Evolutionary conservation across 176 grass and related monocot genomes (phyloP).

Genomic region (Pharus latifolius): DNA sequence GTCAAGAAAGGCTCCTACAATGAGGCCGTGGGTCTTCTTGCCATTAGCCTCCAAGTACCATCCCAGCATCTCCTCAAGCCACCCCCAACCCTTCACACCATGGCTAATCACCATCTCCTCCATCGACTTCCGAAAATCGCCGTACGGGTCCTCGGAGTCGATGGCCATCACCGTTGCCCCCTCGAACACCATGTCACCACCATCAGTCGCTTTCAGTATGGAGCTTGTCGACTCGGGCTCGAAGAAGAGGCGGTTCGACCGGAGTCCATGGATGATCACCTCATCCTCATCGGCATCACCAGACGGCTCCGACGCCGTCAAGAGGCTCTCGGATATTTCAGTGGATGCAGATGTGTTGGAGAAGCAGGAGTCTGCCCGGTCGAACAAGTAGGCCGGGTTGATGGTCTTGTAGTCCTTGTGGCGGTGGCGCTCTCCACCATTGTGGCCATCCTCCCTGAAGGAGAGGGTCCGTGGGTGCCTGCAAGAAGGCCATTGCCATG

Average conservation of each 20-base stretch:
- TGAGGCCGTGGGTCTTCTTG: conserved; percentile 59
- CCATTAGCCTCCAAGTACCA: conserved; percentile 83
- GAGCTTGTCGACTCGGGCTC: conserved; percentile 38
- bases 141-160: conserved; percentile 55
- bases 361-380: neutral
- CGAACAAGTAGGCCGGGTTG: conserved; percentile 14
- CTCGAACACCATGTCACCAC: conserved; percentile 5
- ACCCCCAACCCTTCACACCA: conserved; percentile 47
- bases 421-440: neutral
- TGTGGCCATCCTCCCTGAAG: neutral
- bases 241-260: conserved; percentile 48
- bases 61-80: conserved; percentile 78
- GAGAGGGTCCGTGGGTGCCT: conserved; percentile 23
- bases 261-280: conserved; percentile 20
- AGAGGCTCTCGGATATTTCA: neutral
- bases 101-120: conserved; percentile 73
- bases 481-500: conserved; percentile 38
- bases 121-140: conserved; percentile 77
- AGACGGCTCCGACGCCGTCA: neutral
- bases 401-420: conserved; percentile 1
- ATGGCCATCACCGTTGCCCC: conserved; percentile 48
- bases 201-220: conserved; percentile 11
- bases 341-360: neutral
- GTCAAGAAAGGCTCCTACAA: conserved; percentile 73
- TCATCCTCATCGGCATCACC: neutral